Percentiles rank a stretch among this genome's conserved stretches.
Evolutionary conservation across 768 basidiomycete species (phyloP).

Genomic region (Phanerochaete sordida): DNA sequence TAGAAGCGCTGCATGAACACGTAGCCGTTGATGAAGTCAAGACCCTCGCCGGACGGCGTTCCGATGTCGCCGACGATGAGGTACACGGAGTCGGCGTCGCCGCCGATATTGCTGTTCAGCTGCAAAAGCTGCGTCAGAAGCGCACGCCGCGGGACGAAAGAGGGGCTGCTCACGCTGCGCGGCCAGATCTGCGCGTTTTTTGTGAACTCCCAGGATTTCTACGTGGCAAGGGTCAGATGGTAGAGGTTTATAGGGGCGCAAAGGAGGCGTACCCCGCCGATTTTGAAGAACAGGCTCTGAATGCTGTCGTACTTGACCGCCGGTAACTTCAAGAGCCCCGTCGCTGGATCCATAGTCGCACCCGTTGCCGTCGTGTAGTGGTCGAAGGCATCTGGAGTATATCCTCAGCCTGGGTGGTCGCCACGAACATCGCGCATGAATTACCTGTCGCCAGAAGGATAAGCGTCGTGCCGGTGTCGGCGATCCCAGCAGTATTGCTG

Average conservation of each 20-base stretch:
- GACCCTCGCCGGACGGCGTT: background rate
- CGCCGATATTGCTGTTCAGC: slow-evolving; percentile 2
- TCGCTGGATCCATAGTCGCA: slow-evolving; percentile 21
- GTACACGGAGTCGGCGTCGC: slow-evolving; percentile 9
- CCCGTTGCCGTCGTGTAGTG: slow-evolving; percentile 25
- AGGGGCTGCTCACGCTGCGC: slow-evolving; percentile 42
- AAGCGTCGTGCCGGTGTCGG: slow-evolving; percentile 31
- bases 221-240: slow-evolving; percentile 14
- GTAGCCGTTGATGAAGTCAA: slow-evolving; percentile 7
- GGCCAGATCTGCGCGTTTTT: slow-evolving; percentile 73
- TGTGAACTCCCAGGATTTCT: slow-evolving; percentile 46
- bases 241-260: slow-evolving; percentile 10
- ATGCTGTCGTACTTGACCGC: slow-evolving; percentile 23
- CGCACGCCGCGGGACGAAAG: slow-evolving; percentile 8
- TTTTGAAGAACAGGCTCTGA: slow-evolving; percentile 24
- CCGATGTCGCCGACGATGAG: slow-evolving; percentile 6
- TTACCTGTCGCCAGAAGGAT: slow-evolving; percentile 27
- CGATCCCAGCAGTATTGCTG: slow-evolving; percentile 19
- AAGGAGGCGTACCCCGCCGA: slow-evolving; percentile 13
- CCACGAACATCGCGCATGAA: slow-evolving; percentile 21
- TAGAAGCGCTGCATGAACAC: slow-evolving; percentile 8
- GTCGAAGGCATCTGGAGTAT: slow-evolving; percentile 18
- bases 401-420: slow-evolving; percentile 11
- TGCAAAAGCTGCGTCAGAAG: background rate
- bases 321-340: slow-evolving; percentile 28